A percentile compares a stretch with the other conserved stretches of the same genome.
phyloP scores from a whole-genome alignment of 768 basidiomycete species.

The Phlegmacium glaucopus region DNA sequence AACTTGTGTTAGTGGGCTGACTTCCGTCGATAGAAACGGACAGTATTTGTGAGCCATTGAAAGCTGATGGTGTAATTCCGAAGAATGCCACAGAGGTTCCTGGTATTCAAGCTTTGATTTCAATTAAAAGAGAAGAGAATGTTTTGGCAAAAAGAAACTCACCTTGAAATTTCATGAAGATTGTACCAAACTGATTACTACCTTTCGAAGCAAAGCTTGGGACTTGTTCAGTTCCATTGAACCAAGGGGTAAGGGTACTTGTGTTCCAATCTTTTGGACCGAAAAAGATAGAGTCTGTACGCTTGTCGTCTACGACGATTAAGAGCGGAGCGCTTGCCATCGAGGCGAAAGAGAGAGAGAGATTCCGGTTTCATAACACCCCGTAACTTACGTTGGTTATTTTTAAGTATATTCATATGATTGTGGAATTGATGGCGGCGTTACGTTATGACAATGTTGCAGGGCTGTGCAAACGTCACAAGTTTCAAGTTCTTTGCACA shows the following conservation, averaged over 20 bases:
- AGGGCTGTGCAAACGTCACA: too few species aligned
- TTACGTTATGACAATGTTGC: too few species aligned
- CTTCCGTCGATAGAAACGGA: conserved; percentile 21
- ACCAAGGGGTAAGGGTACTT: conserved; percentile 12
- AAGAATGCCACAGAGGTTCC: conserved; percentile 23
- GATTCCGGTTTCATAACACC: too few species aligned
- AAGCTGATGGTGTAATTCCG: conserved; percentile 18
- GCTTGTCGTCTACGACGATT: conserved; percentile 17
- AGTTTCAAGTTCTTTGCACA: too few species aligned
- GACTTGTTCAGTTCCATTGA: conserved; percentile 14
- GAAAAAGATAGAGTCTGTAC: conserved; percentile 9
- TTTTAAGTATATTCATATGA: too few species aligned
- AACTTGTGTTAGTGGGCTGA: conserved; percentile 14
- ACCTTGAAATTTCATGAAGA: conserved; percentile 18
- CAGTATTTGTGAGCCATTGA: conserved; percentile 14
- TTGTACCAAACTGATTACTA: conserved; percentile 6
- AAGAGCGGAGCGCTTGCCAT: conserved; percentile 8
- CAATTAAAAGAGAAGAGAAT: background rate
- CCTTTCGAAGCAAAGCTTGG: conserved; percentile 10
- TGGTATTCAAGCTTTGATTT: background rate
- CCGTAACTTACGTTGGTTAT: too few species aligned
- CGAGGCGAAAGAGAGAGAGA: background rate
- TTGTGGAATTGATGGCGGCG: too few species aligned
- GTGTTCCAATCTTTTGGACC: conserved; percentile 14
- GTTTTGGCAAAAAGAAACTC: background rate